Evolutionary conservation across 352 stramenopile species (phyloP).

Genomic region (Phytopythium boreale): DNA sequence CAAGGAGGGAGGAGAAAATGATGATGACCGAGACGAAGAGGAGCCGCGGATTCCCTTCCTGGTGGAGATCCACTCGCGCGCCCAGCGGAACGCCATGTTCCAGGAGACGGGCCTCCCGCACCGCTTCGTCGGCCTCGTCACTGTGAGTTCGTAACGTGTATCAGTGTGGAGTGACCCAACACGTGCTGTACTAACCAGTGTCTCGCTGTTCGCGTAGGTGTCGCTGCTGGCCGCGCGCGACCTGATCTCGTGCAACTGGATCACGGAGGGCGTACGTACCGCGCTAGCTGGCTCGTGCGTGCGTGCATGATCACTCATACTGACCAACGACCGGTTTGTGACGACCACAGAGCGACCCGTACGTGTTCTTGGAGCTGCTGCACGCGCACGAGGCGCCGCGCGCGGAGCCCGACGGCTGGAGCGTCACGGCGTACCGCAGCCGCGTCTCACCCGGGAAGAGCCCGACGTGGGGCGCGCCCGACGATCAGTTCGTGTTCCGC

Average conservation of each 20-base stretch:
- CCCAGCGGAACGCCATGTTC: constrained; percentile 79
- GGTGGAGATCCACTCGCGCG: constrained; percentile 63
- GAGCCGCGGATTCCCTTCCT: constrained; percentile 48
- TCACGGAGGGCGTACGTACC: constrained; percentile 46
- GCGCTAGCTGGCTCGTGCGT: background rate
- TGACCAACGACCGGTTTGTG: background rate
- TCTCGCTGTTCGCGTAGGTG: constrained; percentile 22
- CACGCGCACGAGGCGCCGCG: constrained; percentile 25
- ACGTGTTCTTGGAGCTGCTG: constrained; percentile 70
- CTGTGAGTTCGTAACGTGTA: constrained; percentile 15
- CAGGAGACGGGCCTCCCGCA: constrained; percentile 69
- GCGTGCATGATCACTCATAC: background rate
- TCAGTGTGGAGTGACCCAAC: too few relatives aligned
- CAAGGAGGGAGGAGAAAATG: background rate
- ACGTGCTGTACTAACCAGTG: background rate
- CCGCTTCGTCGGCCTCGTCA: constrained; percentile 69
- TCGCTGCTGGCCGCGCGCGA: constrained; percentile 66
- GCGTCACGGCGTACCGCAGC: constrained; percentile 72
- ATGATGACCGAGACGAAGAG: constrained; percentile 22
- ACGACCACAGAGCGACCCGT: constrained; percentile 52
- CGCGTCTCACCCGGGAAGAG: constrained; percentile 41
- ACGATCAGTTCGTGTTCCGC: constrained; percentile 70
- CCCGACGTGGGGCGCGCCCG: constrained; percentile 39
- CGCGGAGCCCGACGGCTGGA: constrained; percentile 61
- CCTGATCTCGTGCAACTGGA: constrained; percentile 66